Evolutionary conservation across 2,329 filamentous ascomycete species (phyloP).

Genomic region (Phaeosphaeria sp.): DNA sequence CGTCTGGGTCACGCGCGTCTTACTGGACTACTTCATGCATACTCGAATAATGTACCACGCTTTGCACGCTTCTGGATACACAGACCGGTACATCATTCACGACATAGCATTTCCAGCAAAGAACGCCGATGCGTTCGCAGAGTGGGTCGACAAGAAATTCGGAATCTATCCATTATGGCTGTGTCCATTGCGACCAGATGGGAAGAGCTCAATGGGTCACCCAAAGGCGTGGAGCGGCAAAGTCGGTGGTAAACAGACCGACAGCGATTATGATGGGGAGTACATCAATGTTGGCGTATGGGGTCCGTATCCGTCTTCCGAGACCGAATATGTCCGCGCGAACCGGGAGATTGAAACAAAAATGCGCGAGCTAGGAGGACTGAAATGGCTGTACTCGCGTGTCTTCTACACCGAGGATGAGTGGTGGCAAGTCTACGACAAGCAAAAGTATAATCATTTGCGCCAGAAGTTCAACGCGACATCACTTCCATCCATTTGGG

Average conservation of each 20-base stretch:
- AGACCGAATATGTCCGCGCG: conserved; percentile 66
- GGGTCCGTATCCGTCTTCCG: conserved; percentile 71
- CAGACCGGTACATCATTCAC: conserved; percentile 65
- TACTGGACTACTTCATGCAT: conserved; percentile 67
- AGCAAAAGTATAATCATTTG: conserved; percentile 66
- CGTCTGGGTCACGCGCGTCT: conserved; percentile 62
- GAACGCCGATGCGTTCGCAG: conserved; percentile 58
- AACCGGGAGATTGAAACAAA: conserved; percentile 76
- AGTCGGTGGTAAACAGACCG: conserved; percentile 8
- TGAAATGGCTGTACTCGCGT: conserved; percentile 89
- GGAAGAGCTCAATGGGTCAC: conserved; percentile 38
- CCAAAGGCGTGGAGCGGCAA: conserved; percentile 16
- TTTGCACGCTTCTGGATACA: conserved; percentile 63
- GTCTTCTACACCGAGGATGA: conserved; percentile 79
- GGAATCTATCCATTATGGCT: conserved; percentile 65
- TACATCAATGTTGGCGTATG: conserved; percentile 66
- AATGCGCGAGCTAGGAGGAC: conserved; percentile 71
- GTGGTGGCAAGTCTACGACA: conserved; percentile 71
- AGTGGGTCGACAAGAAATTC: conserved; percentile 56
- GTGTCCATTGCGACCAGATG: conserved; percentile 56
- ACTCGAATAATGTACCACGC: conserved; percentile 69
- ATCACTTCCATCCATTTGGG: conserved; percentile 70
- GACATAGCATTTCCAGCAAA: conserved; percentile 65
- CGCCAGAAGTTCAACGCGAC: conserved; percentile 68
- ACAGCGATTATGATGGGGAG: conserved; percentile 18